Percentiles rank a stretch among this genome's conserved stretches.
These are phyloP conservation scores for Citrullus mucosospermus DNA, from an alignment of 306 rosid species.

Conservation along the genomic window DNA sequence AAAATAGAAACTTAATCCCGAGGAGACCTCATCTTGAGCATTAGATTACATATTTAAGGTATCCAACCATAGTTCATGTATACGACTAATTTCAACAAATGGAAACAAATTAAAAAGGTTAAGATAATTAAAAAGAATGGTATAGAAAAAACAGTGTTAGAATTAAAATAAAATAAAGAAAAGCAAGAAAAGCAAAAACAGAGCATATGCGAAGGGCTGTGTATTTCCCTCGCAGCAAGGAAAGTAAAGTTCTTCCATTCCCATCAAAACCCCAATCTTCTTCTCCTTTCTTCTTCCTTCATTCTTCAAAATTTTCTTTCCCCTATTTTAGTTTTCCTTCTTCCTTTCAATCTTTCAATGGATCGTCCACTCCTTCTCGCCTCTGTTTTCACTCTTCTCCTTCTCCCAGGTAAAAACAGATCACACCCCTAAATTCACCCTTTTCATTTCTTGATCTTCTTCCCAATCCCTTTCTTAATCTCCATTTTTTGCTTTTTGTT, in stretches of 20 bases:
- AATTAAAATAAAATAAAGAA: neutral
- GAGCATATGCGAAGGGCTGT: neutral
- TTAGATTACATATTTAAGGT: no score
- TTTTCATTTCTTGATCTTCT: neutral
- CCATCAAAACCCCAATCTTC: neutral
- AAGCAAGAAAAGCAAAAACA: neutral
- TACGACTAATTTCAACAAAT: no score
- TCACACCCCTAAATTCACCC: neutral
- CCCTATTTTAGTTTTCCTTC: neutral
- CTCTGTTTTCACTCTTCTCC: neutral
- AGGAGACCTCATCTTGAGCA: no score
- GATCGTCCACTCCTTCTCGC: slow-evolving; percentile 6
- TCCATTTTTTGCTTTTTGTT: neutral
- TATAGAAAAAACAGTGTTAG: neutral
- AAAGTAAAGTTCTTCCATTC: slow-evolving; percentile 30
- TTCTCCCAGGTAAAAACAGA: slow-evolving; percentile 4
- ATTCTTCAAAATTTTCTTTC: neutral
- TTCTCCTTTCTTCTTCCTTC: neutral
- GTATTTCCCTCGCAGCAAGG: slow-evolving; percentile 11
- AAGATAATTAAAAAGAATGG: no score
- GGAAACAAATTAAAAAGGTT: no score
- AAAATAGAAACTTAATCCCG: no score
- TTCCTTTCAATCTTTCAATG: neutral
- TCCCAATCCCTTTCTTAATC: neutral
- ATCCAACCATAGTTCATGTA: no score